phyloP scores from a whole-genome alignment of 2,329 filamentous ascomycete genomes.

The Stylonectria norvegica region DNA sequence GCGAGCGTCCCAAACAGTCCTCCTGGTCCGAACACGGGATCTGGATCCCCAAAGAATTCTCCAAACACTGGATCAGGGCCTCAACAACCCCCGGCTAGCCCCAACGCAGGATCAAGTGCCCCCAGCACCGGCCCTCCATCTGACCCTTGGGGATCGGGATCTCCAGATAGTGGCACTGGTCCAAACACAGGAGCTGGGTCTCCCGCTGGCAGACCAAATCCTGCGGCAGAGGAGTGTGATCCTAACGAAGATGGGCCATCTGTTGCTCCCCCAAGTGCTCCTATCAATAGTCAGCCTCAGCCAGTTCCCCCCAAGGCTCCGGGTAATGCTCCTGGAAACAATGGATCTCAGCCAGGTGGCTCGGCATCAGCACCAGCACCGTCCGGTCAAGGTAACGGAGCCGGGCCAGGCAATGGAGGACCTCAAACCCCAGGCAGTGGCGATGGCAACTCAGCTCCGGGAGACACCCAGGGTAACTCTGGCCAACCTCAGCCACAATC shows the following conservation, averaged over 20 bases:
- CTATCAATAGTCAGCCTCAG: slow-evolving; percentile 3
- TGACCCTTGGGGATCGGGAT: not conserved
- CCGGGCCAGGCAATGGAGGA: not conserved
- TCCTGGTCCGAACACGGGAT: too few species aligned
- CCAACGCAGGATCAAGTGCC: slow-evolving; percentile 2
- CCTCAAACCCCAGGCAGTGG: not conserved
- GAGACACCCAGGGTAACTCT: not conserved
- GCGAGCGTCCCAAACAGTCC: too few species aligned
- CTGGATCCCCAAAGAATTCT: too few species aligned
- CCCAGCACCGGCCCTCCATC: not conserved
- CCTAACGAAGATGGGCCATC: not conserved
- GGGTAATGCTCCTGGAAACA: not conserved
- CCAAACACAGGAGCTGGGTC: not conserved
- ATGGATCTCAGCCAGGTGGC: not conserved
- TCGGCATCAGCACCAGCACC: slow-evolving; percentile 2
- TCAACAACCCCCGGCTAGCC: slow-evolving; percentile 1
- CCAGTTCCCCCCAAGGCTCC: not conserved
- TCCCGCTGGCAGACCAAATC: not conserved
- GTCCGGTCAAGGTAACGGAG: not conserved
- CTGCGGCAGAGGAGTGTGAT: slow-evolving; percentile 6
- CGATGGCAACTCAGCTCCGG: slow-evolving; percentile 1
- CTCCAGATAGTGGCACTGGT: not conserved
- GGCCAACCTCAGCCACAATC: slow-evolving; percentile 4
- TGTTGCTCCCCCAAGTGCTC: not conserved
- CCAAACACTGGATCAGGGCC: not conserved